Percentiles rank a stretch among this genome's conserved stretches.
These are phyloP conservation scores for Colletotrichum plurivorum DNA, from an alignment of 2,329 filamentous ascomycete species.

Conservation along the genomic window DNA sequence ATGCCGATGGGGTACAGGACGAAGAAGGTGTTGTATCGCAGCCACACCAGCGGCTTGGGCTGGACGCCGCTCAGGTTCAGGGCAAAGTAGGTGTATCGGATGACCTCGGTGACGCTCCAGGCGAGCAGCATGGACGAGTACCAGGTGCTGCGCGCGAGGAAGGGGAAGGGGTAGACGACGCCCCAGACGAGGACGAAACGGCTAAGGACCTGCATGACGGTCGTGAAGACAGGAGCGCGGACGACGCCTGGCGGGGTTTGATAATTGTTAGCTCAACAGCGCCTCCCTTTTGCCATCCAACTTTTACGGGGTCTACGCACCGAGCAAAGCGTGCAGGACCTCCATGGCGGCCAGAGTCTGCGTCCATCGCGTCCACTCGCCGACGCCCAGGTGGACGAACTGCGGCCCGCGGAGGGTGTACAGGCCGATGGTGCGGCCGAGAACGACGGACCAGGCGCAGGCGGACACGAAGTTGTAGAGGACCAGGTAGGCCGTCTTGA, in stretches of 20 bases:
- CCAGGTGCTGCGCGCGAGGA: conserved; percentile 70
- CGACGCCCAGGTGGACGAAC: conserved; percentile 73
- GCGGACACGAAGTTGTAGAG: conserved; percentile 88
- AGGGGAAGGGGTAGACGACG: conserved; percentile 81
- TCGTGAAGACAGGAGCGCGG: conserved; percentile 87
- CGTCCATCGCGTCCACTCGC: conserved; percentile 80
- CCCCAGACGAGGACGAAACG: conserved; percentile 93
- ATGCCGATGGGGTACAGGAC: conserved; percentile 95
- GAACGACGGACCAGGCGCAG: conserved; percentile 82
- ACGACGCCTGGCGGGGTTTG: conserved; percentile 75
- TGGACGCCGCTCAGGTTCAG: conserved; percentile 75
- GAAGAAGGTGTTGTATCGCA: conserved; percentile 94
- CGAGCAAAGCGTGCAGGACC: conserved; percentile 83
- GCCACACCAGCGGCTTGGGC: conserved; percentile 79
- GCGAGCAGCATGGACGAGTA: conserved; percentile 87
- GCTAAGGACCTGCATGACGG: conserved; percentile 88
- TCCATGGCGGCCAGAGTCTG: conserved; percentile 90
- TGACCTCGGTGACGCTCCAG: conserved; percentile 92
- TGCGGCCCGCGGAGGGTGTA: conserved; percentile 68
- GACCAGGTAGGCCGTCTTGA: conserved; percentile 80
- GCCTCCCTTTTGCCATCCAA: not conserved
- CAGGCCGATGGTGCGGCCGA: conserved; percentile 74
- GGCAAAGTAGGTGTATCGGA: conserved; percentile 93
- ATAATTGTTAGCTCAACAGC: conserved; percentile 6
- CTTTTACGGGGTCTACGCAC: conserved; percentile 60